These are phyloP conservation scores for Raffaelea albimanens DNA, from an alignment of 2,329 filamentous ascomycete genomes.

Conservation along the genomic window DNA sequence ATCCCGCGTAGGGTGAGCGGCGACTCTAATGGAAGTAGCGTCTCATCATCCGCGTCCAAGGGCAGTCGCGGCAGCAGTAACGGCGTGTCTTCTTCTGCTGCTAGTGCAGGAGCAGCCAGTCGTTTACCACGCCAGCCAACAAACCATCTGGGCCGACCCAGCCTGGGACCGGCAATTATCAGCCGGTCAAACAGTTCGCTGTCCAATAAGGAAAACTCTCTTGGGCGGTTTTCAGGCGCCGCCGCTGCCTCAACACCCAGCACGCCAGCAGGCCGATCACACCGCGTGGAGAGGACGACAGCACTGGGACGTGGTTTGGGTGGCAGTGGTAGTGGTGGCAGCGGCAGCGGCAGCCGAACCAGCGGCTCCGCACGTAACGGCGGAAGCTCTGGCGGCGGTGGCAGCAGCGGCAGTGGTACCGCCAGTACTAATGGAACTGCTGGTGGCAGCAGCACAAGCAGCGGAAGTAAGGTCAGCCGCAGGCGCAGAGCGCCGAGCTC, in stretches of 20 bases:
- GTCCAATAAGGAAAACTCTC: slow-evolving; percentile 17
- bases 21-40: slow-evolving; percentile 16
- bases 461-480: neutral
- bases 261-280: neutral
- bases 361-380: neutral
- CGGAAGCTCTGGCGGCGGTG: neutral
- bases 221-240: slow-evolving; percentile 6
- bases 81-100: neutral
- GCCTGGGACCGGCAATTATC: slow-evolving; percentile 14
- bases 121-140: slow-evolving; percentile 20
- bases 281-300: slow-evolving; percentile 6
- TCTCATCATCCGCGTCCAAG: slow-evolving; percentile 9
- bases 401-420: neutral
- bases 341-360: neutral
- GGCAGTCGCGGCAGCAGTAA: slow-evolving; percentile 7
- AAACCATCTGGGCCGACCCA: slow-evolving; percentile 17
- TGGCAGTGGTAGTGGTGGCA: neutral
- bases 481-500: slow-evolving; percentile 11
- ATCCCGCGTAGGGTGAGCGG: slow-evolving; percentile 23
- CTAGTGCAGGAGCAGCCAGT: slow-evolving; percentile 11
- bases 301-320: slow-evolving; percentile 8
- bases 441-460: neutral
- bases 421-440: neutral
- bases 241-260: neutral
- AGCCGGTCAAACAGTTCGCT: slow-evolving; percentile 16